Percentiles rank a stretch among this genome's conserved stretches.
Evolutionary conservation across 2,329 filamentous ascomycete genomes (phyloP).

Genomic region (Sclerotinia sclerotiorum): DNA sequence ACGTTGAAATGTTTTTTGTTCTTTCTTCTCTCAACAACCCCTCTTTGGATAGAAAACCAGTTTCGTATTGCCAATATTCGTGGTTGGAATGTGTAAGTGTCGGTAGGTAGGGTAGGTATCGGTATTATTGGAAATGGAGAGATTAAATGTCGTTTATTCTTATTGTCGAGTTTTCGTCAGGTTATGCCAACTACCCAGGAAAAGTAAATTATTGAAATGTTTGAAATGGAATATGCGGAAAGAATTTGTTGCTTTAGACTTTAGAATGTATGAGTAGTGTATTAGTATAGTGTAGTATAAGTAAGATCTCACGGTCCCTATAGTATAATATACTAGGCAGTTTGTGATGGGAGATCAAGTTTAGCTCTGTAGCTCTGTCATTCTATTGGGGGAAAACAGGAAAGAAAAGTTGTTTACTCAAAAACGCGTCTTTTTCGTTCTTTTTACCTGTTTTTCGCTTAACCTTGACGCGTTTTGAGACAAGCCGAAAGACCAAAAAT

Average conservation of each 20-base stretch:
- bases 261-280: not conserved
- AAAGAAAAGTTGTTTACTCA: not conserved
- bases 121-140: not conserved
- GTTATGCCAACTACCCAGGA: not conserved
- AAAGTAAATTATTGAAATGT: not conserved
- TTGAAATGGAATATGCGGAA: not conserved
- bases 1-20: not conserved
- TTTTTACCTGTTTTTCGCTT: constrained; percentile 3
- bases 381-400: not conserved
- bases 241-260: not conserved
- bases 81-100: not conserved
- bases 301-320: too few relatives aligned
- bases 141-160: not conserved
- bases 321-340: not conserved
- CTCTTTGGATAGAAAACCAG: constrained; percentile 5
- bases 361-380: not conserved
- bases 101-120: too few relatives aligned
- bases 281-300: not conserved
- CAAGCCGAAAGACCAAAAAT: not conserved
- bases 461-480: not conserved
- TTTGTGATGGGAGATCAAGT: not conserved
- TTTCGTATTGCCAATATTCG: not conserved
- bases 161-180: not conserved
- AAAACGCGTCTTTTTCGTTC: not conserved
- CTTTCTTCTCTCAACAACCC: not conserved